Percentiles rank a stretch among this genome's conserved stretches.
These are phyloP conservation scores for Leishmania amazonensis DNA, from an alignment of 208 protist species.

Conservation along the genomic window DNA sequence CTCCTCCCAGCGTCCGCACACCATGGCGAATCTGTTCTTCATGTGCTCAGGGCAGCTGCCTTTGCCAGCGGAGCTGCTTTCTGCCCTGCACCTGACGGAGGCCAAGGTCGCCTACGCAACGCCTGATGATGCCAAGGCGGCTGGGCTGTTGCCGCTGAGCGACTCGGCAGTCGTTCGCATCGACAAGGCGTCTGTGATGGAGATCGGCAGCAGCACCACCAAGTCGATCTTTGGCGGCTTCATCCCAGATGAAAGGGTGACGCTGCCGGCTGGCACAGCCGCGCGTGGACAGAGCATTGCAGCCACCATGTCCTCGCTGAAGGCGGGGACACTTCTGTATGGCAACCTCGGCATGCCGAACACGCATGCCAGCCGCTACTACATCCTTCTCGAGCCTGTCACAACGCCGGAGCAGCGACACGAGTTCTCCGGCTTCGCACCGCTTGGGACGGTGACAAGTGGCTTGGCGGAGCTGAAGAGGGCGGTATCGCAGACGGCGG, in stretches of 20 bases:
- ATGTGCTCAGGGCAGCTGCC: constrained; percentile 68
- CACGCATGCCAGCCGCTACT: constrained; percentile 79
- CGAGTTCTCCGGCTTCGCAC: constrained; percentile 48
- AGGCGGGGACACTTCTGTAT: constrained; percentile 65
- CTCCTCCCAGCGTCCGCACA: constrained; percentile 53
- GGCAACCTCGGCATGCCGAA: constrained; percentile 70
- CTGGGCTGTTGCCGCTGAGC: constrained; percentile 53
- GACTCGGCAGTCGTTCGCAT: constrained; percentile 67
- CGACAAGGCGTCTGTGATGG: constrained; percentile 61
- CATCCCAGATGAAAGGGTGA: constrained; percentile 53
- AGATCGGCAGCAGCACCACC: constrained; percentile 85
- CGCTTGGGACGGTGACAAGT: constrained; percentile 58
- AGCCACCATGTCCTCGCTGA: constrained; percentile 44
- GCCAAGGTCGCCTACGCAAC: constrained; percentile 25
- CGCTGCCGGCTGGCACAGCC: constrained; percentile 17
- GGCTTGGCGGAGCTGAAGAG: constrained; percentile 56
- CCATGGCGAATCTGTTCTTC: constrained; percentile 69
- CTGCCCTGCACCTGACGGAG: constrained; percentile 24
- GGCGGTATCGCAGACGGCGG: constrained; percentile 30
- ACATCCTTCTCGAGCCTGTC: constrained; percentile 59
- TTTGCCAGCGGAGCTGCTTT: constrained; percentile 31
- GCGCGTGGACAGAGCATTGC: constrained; percentile 24
- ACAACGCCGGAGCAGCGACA: constrained; percentile 24
- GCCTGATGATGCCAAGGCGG: constrained; percentile 25
- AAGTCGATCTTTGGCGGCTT: constrained; percentile 84